Conservation (phyloP, 1,284 basidiomycete genomes). For the Marasmius fiardii region DNA sequence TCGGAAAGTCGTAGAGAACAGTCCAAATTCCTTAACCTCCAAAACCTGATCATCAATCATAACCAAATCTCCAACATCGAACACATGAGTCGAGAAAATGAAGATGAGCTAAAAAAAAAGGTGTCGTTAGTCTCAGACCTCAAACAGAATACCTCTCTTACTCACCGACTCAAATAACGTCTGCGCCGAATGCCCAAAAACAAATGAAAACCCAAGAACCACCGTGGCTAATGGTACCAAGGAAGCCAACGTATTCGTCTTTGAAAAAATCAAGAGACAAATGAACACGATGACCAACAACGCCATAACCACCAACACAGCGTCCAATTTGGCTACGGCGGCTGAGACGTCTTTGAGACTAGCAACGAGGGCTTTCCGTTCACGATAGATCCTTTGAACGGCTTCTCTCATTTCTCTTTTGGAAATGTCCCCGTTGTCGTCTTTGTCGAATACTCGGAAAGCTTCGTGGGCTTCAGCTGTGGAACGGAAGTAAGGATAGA, state of each 20-base stretch:
- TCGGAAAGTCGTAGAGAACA: slow-evolving; percentile 79
- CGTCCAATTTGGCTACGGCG: slow-evolving; percentile 74
- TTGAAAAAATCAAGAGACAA: slow-evolving; percentile 79
- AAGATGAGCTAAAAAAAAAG: slow-evolving; percentile 57
- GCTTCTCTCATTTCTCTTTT: slow-evolving; percentile 84
- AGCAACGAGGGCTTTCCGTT: slow-evolving; percentile 70
- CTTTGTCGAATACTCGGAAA: slow-evolving; percentile 78
- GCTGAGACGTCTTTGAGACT: slow-evolving; percentile 73
- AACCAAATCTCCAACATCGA: slow-evolving; percentile 76
- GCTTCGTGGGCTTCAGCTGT: slow-evolving; percentile 72
- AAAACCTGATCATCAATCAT: slow-evolving; percentile 73
- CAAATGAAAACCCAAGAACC: slow-evolving; percentile 77
- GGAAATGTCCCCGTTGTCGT: slow-evolving; percentile 79
- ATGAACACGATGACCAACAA: slow-evolving; percentile 67
- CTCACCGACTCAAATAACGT: slow-evolving; percentile 77
- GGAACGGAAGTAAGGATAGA: slow-evolving; percentile 74
- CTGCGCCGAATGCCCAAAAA: slow-evolving; percentile 82
- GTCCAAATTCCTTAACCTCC: slow-evolving; percentile 74
- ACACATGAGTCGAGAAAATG: slow-evolving; percentile 81
- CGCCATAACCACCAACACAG: slow-evolving; percentile 62
- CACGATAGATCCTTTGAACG: slow-evolving; percentile 79
- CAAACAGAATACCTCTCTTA: slow-evolving; percentile 4
- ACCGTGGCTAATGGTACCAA: slow-evolving; percentile 81
- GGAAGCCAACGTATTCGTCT: slow-evolving; percentile 65
- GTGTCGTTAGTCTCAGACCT: background rate